Conservation (phyloP, 2,329 filamentous ascomycete genomes). For the Decorospora gaudefroyi region DNA sequence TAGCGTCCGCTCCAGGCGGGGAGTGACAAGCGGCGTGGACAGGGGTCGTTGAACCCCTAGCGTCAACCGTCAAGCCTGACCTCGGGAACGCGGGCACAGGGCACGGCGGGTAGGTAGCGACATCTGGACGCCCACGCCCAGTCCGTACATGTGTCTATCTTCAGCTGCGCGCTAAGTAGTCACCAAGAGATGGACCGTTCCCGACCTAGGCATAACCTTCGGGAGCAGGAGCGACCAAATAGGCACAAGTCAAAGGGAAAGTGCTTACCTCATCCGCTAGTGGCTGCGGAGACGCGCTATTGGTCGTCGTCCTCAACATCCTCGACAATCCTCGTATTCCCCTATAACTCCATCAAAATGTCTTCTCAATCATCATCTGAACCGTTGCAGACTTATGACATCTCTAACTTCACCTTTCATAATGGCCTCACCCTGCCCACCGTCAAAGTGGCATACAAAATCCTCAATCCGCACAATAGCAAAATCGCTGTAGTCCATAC, state of each 20-base stretch:
- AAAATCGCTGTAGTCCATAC: constrained; percentile 55
- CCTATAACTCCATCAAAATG: constrained; percentile 9
- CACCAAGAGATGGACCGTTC: too few relatives aligned
- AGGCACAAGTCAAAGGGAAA: not conserved
- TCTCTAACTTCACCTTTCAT: constrained; percentile 27
- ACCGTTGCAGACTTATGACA: constrained; percentile 19
- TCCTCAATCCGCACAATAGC: constrained; percentile 29
- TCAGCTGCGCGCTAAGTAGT: too few relatives aligned
- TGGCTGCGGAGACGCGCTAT: not conserved
- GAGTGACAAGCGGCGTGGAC: constrained; percentile 17
- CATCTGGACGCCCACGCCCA: too few relatives aligned
- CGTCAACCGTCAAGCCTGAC: not conserved
- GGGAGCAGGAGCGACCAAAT: too few relatives aligned
- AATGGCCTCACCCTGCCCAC: constrained; percentile 22
- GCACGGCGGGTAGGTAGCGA: too few relatives aligned
- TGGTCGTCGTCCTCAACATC: constrained; percentile 1
- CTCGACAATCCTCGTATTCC: not conserved
- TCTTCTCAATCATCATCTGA: constrained; percentile 15
- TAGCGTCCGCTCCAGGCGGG: constrained; percentile 11
- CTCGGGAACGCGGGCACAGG: too few relatives aligned
- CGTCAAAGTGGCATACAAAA: constrained; percentile 28
- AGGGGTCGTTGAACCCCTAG: constrained; percentile 8
- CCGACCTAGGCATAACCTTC: too few relatives aligned
- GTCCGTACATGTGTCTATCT: too few relatives aligned
- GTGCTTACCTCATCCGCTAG: constrained; percentile 6